Conservation (phyloP, 2,329 filamentous ascomycete genomes). For the Paracoccidioides brasiliensis region DNA sequence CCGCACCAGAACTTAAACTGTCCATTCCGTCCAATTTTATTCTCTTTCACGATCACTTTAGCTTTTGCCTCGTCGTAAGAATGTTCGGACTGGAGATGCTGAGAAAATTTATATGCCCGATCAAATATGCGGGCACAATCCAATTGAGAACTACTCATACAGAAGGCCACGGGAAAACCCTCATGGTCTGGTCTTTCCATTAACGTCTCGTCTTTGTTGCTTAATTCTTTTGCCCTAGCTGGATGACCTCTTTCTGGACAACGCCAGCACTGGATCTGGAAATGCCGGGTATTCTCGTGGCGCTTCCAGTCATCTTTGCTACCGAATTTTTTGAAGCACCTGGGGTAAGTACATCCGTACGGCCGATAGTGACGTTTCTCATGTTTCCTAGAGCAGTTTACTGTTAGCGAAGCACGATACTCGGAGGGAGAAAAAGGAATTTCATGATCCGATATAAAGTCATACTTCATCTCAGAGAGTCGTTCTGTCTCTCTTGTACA, state of each 20-base stretch:
- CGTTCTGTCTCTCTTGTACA: slow-evolving; percentile 22
- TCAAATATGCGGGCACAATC: slow-evolving; percentile 48
- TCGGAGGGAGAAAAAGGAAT: background rate
- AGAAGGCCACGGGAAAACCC: background rate
- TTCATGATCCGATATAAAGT: background rate
- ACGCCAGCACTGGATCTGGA: slow-evolving; percentile 56
- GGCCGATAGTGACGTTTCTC: slow-evolving; percentile 67
- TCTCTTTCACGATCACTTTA: slow-evolving; percentile 31
- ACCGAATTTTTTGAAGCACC: slow-evolving; percentile 64
- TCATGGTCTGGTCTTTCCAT: background rate
- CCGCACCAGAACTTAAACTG: slow-evolving; percentile 73
- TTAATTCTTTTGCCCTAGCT: slow-evolving; percentile 11
- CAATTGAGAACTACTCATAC: background rate
- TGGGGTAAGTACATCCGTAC: slow-evolving; percentile 63
- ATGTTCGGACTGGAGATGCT: slow-evolving; percentile 48
- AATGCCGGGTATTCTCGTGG: slow-evolving; percentile 72
- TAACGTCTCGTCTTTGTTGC: slow-evolving; percentile 12
- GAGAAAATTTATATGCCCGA: slow-evolving; percentile 45
- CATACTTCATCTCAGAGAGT: slow-evolving; percentile 28
- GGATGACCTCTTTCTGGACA: slow-evolving; percentile 34
- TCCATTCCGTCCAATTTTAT: slow-evolving; percentile 51
- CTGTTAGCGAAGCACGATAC: slow-evolving; percentile 12
- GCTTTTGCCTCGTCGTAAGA: slow-evolving; percentile 20
- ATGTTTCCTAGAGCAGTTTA: slow-evolving; percentile 52
- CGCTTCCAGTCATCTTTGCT: slow-evolving; percentile 92